phyloP scores from a whole-genome alignment of 768 basidiomycete genomes.

The Lentinula lateritia region DNA sequence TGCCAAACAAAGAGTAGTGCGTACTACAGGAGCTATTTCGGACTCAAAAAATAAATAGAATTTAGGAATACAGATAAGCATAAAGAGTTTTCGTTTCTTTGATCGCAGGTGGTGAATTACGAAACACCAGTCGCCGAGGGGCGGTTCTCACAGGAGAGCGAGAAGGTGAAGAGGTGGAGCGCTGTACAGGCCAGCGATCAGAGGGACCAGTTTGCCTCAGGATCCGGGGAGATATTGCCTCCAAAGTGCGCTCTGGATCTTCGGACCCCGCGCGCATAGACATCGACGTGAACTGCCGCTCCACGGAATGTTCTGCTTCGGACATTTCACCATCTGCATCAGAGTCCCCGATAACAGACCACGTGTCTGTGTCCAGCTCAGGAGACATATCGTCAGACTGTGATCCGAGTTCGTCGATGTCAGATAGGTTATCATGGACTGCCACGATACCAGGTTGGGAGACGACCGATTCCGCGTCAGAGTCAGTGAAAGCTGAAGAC shows the following conservation, averaged over 20 bases:
- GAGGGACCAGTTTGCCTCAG: background rate
- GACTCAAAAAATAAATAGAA: background rate
- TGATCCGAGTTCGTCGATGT: conserved; percentile 19
- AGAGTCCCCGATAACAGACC: conserved; percentile 30
- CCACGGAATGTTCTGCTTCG: conserved; percentile 21
- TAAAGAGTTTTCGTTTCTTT: conserved; percentile 24
- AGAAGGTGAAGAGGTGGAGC: conserved; percentile 49
- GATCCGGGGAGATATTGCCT: conserved; percentile 3
- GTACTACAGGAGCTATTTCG: too few species aligned
- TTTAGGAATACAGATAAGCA: conserved; percentile 39
- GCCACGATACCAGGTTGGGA: background rate
- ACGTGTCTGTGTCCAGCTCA: conserved; percentile 22
- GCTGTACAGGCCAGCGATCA: conserved; percentile 16
- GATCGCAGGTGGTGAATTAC: conserved; percentile 1
- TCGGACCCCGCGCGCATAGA: conserved; percentile 19
- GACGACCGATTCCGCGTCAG: conserved; percentile 23
- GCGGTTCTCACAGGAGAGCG: conserved; percentile 41
- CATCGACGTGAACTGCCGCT: conserved; percentile 26
- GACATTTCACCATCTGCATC: conserved; percentile 26
- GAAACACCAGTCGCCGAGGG: conserved; percentile 19
- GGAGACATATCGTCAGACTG: conserved; percentile 1
- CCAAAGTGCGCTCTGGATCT: conserved; percentile 9
- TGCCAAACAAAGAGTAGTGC: too few species aligned
- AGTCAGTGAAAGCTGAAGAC: conserved; percentile 45
- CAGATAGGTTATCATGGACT: conserved; percentile 10